phyloP scores from a whole-genome alignment of 305 asterid genomes.

The Petunia hybrid region DNA sequence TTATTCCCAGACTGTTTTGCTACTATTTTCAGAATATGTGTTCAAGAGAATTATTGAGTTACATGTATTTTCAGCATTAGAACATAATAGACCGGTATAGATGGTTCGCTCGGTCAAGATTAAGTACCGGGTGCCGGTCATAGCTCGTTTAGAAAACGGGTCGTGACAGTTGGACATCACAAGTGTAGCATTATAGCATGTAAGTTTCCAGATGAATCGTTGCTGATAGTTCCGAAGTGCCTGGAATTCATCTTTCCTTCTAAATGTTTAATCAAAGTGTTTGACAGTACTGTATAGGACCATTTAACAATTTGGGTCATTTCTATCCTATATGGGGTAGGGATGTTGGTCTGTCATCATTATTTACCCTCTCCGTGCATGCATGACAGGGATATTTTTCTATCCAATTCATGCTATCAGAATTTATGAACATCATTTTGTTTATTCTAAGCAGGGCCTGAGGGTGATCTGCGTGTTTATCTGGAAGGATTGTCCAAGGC shows the following conservation, averaged over 20 bases:
- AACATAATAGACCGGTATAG: too few species aligned
- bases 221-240: not conserved
- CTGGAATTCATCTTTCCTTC: not conserved
- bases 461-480: constrained; percentile 80
- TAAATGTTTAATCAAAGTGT: not conserved
- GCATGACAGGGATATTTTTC: not conserved
- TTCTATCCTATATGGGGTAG: constrained; percentile 2
- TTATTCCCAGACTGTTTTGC: too few species aligned
- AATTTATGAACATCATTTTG: constrained; percentile 10
- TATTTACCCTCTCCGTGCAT: not conserved
- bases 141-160: too few species aligned
- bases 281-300: not conserved
- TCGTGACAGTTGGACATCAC: too few species aligned
- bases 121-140: too few species aligned
- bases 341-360: not conserved
- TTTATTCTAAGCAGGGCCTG: constrained; percentile 62
- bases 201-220: too few species aligned
- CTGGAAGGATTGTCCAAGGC: constrained; percentile 74
- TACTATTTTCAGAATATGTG: too few species aligned
- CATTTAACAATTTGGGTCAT: not conserved
- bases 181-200: too few species aligned
- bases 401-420: not conserved
- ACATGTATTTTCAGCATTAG: too few species aligned
- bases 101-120: too few species aligned
- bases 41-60: too few species aligned